Conservation (phyloP, 1,284 basidiomycete species). For the Moesziomyces antarcticus region DNA sequence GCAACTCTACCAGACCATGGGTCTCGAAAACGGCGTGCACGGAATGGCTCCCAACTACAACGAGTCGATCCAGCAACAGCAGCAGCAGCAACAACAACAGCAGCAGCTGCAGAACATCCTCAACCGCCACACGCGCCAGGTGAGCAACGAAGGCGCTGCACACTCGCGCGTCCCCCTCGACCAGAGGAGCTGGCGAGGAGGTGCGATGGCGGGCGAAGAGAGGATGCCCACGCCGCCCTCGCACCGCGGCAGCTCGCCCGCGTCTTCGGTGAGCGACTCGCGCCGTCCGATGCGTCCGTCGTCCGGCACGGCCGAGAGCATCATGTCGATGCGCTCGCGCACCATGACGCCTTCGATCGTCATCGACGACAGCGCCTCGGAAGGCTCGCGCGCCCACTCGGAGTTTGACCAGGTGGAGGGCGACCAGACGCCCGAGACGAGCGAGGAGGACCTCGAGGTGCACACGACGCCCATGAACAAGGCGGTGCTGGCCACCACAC, state of each 20-base stretch:
- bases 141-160: conserved; percentile 31
- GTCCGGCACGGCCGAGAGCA: conserved; percentile 43
- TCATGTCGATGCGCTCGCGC: conserved; percentile 49
- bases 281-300: conserved; percentile 28
- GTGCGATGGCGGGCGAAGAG: conserved; percentile 10
- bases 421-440: conserved; percentile 60
- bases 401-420: conserved; percentile 42
- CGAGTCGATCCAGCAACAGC: conserved; percentile 23
- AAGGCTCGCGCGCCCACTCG: conserved; percentile 42
- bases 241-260: conserved; percentile 28
- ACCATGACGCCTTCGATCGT: conserved; percentile 56
- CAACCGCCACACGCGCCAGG: conserved; percentile 38
- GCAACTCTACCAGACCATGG: conserved; percentile 51
- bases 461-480: conserved; percentile 39
- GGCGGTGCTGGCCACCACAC: conserved; percentile 23
- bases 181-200: conserved; percentile 46
- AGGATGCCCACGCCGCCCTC: conserved; percentile 34
- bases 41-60: conserved; percentile 4
- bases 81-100: conserved; percentile 31
- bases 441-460: conserved; percentile 56
- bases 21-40: conserved; percentile 24
- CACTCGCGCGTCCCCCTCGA: conserved; percentile 27
- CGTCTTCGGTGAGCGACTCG: conserved; percentile 37
- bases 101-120: conserved; percentile 45
- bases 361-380: conserved; percentile 59